Conservation (phyloP, 139 green algal genomes). For the Nannochloris sp. region DNA sequence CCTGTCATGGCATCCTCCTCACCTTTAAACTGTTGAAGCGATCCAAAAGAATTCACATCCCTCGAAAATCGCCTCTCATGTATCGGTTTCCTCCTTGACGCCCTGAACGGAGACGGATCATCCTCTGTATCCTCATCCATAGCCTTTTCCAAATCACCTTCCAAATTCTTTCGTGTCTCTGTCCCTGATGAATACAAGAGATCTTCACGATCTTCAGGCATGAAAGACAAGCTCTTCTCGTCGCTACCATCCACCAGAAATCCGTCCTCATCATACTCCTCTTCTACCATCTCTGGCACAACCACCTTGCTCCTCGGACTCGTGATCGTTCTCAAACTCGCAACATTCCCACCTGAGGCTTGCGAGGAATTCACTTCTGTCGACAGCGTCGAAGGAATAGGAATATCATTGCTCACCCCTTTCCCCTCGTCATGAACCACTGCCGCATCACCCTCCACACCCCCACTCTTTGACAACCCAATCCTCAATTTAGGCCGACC, state of each 20-base stretch:
- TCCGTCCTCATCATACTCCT: too few relatives aligned
- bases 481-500: conserved; percentile 8
- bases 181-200: too few relatives aligned
- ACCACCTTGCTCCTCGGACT: too few relatives aligned
- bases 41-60: neutral
- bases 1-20: neutral
- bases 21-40: neutral
- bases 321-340: too few relatives aligned
- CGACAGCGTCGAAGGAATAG: neutral
- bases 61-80: neutral
- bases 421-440: neutral
- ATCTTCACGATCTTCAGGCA: too few relatives aligned
- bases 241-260: too few relatives aligned
- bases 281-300: too few relatives aligned
- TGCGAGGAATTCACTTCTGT: neutral
- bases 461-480: neutral
- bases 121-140: neutral
- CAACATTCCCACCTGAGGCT: neutral
- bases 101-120: neutral
- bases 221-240: too few relatives aligned
- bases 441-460: neutral
- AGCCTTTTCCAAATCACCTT: too few relatives aligned
- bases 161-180: too few relatives aligned
- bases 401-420: neutral
- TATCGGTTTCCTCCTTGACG: neutral